A percentile compares a stretch with the other conserved stretches of the same genome.
Evolutionary conservation across 176 grass and related monocot species (phyloP).

Genomic region (Alopecurus myosuroides): DNA sequence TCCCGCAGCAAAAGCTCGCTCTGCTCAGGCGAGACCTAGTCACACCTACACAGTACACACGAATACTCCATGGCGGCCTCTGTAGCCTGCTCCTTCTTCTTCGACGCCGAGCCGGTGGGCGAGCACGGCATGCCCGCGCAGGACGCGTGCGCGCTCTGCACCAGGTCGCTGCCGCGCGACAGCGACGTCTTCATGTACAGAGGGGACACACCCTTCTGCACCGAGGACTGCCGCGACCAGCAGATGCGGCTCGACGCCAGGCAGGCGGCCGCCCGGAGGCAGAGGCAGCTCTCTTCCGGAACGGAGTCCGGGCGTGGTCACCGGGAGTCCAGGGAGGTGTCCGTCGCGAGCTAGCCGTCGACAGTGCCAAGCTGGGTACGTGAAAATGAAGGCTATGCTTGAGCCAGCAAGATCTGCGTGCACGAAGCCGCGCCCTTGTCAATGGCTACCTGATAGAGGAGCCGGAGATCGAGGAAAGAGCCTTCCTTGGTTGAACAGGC

Average conservation of each 20-base stretch:
- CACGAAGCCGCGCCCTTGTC: background rate
- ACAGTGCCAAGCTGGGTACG: background rate
- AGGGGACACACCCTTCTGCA: slow-evolving; percentile 77
- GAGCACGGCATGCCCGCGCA: background rate
- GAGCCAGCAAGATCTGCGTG: background rate
- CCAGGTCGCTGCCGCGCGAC: slow-evolving; percentile 28
- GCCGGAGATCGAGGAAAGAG: background rate
- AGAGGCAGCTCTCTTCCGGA: background rate
- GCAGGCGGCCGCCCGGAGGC: background rate
- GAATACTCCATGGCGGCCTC: background rate
- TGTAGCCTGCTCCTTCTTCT: slow-evolving; percentile 33
- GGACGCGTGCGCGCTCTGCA: slow-evolving; percentile 61
- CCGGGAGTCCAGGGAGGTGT: slow-evolving; percentile 13
- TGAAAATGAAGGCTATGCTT: background rate
- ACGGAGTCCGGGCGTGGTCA: background rate
- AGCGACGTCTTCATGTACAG: slow-evolving; percentile 78
- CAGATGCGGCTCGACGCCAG: slow-evolving; percentile 52
- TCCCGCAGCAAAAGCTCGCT: background rate
- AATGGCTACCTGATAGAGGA: background rate
- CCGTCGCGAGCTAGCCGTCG: background rate
- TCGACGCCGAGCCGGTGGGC: slow-evolving; percentile 23
- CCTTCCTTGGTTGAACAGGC: too few relatives aligned
- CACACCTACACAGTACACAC: background rate
- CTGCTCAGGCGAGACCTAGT: background rate
- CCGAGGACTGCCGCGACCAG: slow-evolving; percentile 57